phyloP scores from a whole-genome alignment of 176 grass and related monocot species.

The Oryza rufipogon region DNA sequence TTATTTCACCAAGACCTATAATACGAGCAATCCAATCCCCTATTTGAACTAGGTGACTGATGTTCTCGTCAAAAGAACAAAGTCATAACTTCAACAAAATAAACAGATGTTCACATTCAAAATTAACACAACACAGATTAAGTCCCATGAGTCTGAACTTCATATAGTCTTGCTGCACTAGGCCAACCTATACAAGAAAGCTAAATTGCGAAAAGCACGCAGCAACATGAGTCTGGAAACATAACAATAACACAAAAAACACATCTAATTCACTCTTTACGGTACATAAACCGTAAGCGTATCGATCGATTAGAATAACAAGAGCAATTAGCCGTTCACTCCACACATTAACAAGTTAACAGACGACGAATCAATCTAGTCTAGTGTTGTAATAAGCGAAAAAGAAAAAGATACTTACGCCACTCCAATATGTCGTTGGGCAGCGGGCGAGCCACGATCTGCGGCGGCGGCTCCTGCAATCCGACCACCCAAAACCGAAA shows the following conservation, averaged over 20 bases:
- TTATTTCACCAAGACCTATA: too few relatives aligned
- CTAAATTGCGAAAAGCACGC: not conserved
- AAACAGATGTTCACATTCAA: not conserved
- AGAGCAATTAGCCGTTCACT: not conserved
- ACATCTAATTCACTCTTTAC: not conserved
- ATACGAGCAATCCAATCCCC: too few relatives aligned
- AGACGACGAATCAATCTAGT: slow-evolving; percentile 6
- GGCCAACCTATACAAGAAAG: not conserved
- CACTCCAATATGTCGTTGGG: slow-evolving; percentile 97
- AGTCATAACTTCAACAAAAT: not conserved
- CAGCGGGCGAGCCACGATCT: slow-evolving; percentile 94
- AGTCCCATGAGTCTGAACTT: not conserved
- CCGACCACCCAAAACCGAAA: not conserved
- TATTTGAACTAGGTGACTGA: too few relatives aligned
- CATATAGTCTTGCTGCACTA: not conserved
- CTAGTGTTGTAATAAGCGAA: not conserved
- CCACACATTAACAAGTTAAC: not conserved
- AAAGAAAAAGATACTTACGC: slow-evolving; percentile 62
- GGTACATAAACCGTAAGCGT: not conserved
- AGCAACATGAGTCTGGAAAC: not conserved
- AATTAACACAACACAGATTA: not conserved
- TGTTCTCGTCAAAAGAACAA: not conserved
- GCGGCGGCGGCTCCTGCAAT: slow-evolving; percentile 86
- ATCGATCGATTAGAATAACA: not conserved
- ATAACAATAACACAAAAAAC: not conserved